Evolutionary conservation across 2,329 filamentous ascomycete genomes (phyloP), one percentile per base, ranked within the genome.

Genomic region (Pyrenophora seminiperda): DNA sequence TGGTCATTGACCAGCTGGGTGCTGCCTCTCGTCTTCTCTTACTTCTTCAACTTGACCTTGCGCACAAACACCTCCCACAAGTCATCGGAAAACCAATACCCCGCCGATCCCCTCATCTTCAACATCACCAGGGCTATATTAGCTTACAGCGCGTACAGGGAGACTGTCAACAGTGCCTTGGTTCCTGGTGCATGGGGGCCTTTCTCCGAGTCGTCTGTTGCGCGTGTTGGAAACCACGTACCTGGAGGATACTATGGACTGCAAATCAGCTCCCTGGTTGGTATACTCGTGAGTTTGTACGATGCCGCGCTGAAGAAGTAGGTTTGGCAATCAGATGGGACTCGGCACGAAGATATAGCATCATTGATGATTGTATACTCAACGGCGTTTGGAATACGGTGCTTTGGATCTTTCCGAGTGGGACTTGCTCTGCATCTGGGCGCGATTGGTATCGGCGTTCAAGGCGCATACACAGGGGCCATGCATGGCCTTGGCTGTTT

Each of bases 41-140:
- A 94, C 77, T 96, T 97, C 72, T 88, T 96, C 82, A 97, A 97
- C 75, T 74, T 97, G 66, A 90, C 86, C 31, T 75, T 83, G 44
- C 79, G 81, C 33, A 77, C 79, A 17, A 81, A 78, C 63, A 79
- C 61, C 50, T 77, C 71, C 63, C 73, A 71, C 67, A 71, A 73
- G 53, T 72, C 73, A 14, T 64, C 67, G 3, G 72, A 71, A 44
- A 65, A 71, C 15, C 81, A 84, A 57, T 85, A 87, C 58, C 76
- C 80, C 5, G 85, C 93, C 58, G 94, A 99, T 71, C 92, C 92
- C 3, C 77, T 97, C 68, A 89, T 87, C 17, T 99, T 95, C 76
- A 96, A 92, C 77, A 86, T 97, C 49, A 84, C 84, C 63, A 96
- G 96, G 78, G 92, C 88, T 0, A 71, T 97, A 46, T 74, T 92